Conservation (phyloP, 768 basidiomycete genomes). For the Leccinum aurantiacum region DNA sequence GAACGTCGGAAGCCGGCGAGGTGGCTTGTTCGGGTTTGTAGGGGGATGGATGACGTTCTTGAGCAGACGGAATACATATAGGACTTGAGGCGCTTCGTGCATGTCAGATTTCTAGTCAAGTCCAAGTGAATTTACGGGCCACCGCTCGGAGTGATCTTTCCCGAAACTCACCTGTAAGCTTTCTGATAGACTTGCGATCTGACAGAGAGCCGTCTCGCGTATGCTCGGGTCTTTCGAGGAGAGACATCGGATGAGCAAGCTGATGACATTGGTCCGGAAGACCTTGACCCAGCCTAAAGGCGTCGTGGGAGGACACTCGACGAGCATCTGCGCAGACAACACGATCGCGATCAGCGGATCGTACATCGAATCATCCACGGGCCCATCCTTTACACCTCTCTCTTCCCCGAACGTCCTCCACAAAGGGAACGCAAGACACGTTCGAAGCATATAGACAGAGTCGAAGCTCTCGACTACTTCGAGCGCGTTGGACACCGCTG, state of each 20-base stretch:
- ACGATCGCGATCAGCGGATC: slow-evolving; percentile 78
- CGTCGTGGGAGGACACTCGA: slow-evolving; percentile 54
- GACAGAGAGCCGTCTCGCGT: slow-evolving; percentile 59
- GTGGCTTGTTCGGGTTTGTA: slow-evolving; percentile 47
- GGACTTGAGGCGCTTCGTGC: slow-evolving; percentile 73
- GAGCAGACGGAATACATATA: slow-evolving; percentile 60
- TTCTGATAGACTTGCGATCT: slow-evolving; percentile 61
- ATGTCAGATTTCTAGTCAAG: slow-evolving; percentile 54
- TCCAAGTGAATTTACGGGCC: not conserved
- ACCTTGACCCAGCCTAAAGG: slow-evolving; percentile 79
- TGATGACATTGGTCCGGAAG: slow-evolving; percentile 76
- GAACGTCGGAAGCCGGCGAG: slow-evolving; percentile 69
- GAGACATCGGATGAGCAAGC: slow-evolving; percentile 69
- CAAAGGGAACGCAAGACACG: slow-evolving; percentile 68
- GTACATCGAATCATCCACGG: slow-evolving; percentile 51
- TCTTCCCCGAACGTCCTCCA: slow-evolving; percentile 54
- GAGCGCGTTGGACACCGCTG: slow-evolving; percentile 46
- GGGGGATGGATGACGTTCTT: slow-evolving; percentile 18
- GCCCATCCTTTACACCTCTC: slow-evolving; percentile 18
- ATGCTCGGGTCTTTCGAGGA: slow-evolving; percentile 63
- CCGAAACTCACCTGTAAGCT: slow-evolving; percentile 56
- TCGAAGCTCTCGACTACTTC: slow-evolving; percentile 68
- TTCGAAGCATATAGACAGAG: slow-evolving; percentile 62
- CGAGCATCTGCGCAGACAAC: slow-evolving; percentile 65
- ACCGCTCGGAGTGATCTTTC: not conserved